Conservation (phyloP, 2,329 filamentous ascomycete genomes). For the Pezizomycotina sp. region DNA sequence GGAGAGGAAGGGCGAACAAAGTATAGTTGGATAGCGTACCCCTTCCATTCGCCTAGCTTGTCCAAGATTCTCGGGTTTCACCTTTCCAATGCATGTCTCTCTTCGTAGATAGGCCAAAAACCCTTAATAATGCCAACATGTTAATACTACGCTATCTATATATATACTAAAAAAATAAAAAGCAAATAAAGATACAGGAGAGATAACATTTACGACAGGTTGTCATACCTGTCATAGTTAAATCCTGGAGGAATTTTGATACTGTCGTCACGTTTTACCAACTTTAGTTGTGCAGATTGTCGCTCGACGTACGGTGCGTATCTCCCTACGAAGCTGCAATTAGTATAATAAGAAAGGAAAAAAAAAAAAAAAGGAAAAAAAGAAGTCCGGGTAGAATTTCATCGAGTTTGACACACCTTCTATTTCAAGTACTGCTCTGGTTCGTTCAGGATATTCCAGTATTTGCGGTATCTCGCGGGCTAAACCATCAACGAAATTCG, state of each 20-base stretch:
- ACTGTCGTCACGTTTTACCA: conserved; percentile 60
- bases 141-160: not conserved
- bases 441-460: conserved; percentile 37
- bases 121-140: conserved; percentile 20
- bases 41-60: conserved; percentile 83
- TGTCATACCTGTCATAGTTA: conserved; percentile 44
- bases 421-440: conserved; percentile 56
- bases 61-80: conserved; percentile 67
- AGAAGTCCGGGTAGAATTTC: too few relatives aligned
- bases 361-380: too few relatives aligned
- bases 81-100: conserved; percentile 49
- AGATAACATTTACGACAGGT: not conserved
- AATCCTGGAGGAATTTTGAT: conserved; percentile 55
- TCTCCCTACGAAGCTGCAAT: conserved; percentile 26
- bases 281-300: conserved; percentile 49
- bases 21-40: too few relatives aligned
- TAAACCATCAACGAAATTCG: too few relatives aligned
- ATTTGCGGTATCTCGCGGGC: too few relatives aligned
- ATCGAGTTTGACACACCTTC: conserved; percentile 45
- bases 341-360: too few relatives aligned
- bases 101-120: conserved; percentile 65
- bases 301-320: conserved; percentile 75
- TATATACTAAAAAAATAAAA: too few relatives aligned
- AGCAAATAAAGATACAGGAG: too few relatives aligned
- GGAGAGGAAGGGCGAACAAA: too few relatives aligned